These are phyloP conservation scores for Huiozyma naganishii DNA, from an alignment of 805 yeast genomes.

Conservation along the genomic window DNA sequence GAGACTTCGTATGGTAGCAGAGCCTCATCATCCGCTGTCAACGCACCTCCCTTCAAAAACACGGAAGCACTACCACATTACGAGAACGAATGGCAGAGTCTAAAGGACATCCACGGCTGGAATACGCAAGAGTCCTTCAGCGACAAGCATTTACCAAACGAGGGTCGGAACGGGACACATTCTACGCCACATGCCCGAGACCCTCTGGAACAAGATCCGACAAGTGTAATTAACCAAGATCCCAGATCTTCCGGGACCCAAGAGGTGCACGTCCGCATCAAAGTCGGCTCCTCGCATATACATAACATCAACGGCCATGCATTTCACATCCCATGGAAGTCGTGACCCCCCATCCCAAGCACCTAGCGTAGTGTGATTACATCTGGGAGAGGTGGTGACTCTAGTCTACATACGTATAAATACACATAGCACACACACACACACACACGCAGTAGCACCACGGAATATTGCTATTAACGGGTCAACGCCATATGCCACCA, in stretches of 20 bases:
- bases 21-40: too few species aligned
- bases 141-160: background rate
- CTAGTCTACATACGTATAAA: too few species aligned
- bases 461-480: too few species aligned
- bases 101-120: conserved; percentile 24
- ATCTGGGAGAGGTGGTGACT: too few species aligned
- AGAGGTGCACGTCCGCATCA: conserved; percentile 34
- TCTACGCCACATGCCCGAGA: too few species aligned
- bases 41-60: background rate
- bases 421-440: too few species aligned
- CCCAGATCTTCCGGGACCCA: conserved; percentile 1
- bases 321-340: conserved; percentile 16
- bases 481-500: too few species aligned
- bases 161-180: too few species aligned
- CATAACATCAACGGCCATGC: conserved; percentile 33
- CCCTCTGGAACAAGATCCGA: too few species aligned
- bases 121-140: background rate
- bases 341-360: background rate
- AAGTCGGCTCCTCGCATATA: conserved; percentile 31
- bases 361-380: too few species aligned
- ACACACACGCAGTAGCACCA: too few species aligned
- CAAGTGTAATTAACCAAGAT: too few species aligned
- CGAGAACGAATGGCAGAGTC: conserved; percentile 24
- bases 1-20: background rate
- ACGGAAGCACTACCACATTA: conserved; percentile 4